phyloP scores from a whole-genome alignment of 1,284 basidiomycete species.

The Irpex sp. region DNA sequence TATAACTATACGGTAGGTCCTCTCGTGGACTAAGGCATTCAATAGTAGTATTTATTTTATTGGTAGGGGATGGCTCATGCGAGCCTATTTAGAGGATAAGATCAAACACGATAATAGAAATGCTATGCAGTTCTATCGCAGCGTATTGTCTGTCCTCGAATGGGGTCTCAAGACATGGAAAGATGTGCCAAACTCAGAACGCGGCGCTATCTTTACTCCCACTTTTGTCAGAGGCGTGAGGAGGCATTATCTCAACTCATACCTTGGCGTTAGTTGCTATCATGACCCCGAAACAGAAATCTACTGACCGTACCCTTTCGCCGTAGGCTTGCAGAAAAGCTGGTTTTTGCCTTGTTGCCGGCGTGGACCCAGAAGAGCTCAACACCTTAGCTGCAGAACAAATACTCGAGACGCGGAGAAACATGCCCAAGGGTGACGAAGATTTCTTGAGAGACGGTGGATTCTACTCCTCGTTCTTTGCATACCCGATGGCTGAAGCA shows the following conservation, averaged over 20 bases:
- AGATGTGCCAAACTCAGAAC: conserved; percentile 26
- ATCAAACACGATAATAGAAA: not conserved
- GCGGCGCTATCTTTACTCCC: conserved; percentile 30
- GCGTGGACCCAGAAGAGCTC: too few species aligned
- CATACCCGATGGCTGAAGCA: conserved; percentile 9
- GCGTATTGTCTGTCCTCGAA: conserved; percentile 26
- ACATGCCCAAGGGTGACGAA: not conserved
- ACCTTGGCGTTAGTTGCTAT: conserved; percentile 26
- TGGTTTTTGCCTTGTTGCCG: too few species aligned
- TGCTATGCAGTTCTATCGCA: not conserved
- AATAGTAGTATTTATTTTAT: not conserved
- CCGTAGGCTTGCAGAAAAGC: too few species aligned
- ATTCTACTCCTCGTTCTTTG: conserved; percentile 6
- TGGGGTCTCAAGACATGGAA: conserved; percentile 38
- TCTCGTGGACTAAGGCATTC: not conserved
- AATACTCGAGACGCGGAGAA: conserved; percentile 1
- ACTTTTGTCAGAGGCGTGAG: conserved; percentile 31
- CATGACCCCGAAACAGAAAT: not conserved
- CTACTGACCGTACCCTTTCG: too few species aligned
- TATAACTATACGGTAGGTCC: not conserved
- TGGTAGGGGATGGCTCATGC: not conserved
- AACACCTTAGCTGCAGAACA: not conserved
- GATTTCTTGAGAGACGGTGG: conserved; percentile 1
- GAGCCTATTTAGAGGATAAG: not conserved
- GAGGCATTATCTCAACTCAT: conserved; percentile 26